Evolutionary conservation across 2,329 filamentous ascomycete species (phyloP), one percentile per base, ranked within the genome.

Genomic region (Nemania sp.): DNA sequence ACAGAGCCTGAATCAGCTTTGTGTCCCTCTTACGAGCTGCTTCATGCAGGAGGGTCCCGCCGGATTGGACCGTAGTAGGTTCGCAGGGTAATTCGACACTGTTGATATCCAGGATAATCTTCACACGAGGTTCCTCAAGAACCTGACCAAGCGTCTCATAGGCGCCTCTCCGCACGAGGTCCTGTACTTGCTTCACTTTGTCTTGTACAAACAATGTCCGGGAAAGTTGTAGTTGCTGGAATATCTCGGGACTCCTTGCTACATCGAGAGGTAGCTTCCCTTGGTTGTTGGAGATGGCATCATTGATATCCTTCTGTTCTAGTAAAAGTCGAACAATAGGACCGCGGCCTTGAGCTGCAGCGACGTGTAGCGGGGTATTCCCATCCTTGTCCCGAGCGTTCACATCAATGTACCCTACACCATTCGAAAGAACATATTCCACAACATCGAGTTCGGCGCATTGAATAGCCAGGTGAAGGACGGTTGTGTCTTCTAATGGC

Each of bases 41-140:
- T 79, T 99, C 95, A 78, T 99, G 96, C 35, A 99, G 85, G 8
- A 99, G 83, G 0, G 94, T 98, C 11, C 96, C 97, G n/a, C 96
- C 96, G 6, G 90, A 87, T 73, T 97, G 90, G 1, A 91, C 83
- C 0, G 94, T 97, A 2, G 84, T 82, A 1, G 90, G 88, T 67
- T 98, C 94, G 2, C 92, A 95, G 4, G 92, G 91, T 63, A 98
- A 89, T 73, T 98, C 95, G 70, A 92, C 89, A 72, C 92, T 93
- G 80, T 99, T 98, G 74, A 99, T 93, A 79, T 98, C 96, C 58
- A 99, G 81, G 2, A 94, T 90, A 1, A 90, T 94, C 82, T 95
- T 93, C 66, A 97, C 90, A 29, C 94, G 89, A 22, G 91, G 89
- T 76, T 98, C 94, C 76, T 94, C 92, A 43, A 99, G 82, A 2